phyloP scores from a whole-genome alignment of 2,329 filamentous ascomycete genomes.

The Xylaria sp. region DNA sequence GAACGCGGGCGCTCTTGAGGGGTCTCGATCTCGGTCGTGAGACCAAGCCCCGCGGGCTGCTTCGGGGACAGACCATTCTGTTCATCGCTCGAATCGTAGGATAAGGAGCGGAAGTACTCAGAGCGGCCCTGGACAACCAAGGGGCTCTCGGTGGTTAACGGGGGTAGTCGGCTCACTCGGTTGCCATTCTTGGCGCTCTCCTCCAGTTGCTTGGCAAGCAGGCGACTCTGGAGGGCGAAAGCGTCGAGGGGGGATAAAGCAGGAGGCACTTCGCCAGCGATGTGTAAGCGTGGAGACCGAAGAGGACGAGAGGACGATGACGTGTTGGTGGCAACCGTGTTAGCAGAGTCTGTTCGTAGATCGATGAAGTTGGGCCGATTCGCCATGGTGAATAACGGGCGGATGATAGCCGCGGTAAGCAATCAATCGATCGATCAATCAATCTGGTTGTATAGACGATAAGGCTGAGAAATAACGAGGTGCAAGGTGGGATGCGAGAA shows the following conservation, averaged over 20 bases:
- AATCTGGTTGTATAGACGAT: neutral
- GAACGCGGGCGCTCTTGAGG: constrained; percentile 72
- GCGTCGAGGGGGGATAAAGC: constrained; percentile 94
- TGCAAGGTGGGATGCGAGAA: constrained; percentile 20
- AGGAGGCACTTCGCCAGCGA: constrained; percentile 84
- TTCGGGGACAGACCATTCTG: constrained; percentile 51
- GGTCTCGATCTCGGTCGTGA: constrained; percentile 67
- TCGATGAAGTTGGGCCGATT: constrained; percentile 69
- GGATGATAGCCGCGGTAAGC: constrained; percentile 3
- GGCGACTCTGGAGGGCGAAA: constrained; percentile 89
- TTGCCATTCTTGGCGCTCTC: constrained; percentile 78
- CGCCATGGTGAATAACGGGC: constrained; percentile 57
- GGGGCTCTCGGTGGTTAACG: constrained; percentile 83
- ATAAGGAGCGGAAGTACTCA: constrained; percentile 82
- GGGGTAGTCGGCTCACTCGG: constrained; percentile 86
- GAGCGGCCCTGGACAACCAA: constrained; percentile 78
- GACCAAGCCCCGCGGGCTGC: constrained; percentile 58
- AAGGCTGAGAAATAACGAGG: neutral
- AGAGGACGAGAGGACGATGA: constrained; percentile 62
- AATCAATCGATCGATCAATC: constrained; percentile 11
- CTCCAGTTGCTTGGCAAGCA: constrained; percentile 88
- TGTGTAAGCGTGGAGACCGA: constrained; percentile 78
- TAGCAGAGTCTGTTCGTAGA: constrained; percentile 66
- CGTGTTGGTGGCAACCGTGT: constrained; percentile 56
- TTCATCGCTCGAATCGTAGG: constrained; percentile 68